Conservation (phyloP, 192 early-diverging fungal genomes). For the Phycomyces nitens region DNA sequence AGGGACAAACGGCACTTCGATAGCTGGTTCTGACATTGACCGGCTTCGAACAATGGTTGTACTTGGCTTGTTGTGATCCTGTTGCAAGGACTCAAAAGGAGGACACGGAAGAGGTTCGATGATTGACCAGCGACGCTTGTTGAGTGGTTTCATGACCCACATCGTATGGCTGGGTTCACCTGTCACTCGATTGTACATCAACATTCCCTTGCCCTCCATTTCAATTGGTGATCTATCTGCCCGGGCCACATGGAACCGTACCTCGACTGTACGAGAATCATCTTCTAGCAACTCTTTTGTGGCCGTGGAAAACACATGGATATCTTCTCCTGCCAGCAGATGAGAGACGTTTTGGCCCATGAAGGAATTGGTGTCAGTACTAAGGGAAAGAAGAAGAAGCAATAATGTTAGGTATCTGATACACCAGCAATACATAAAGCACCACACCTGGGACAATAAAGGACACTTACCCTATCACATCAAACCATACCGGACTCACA, state of each 20-base stretch:
- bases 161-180: slow-evolving; percentile 64
- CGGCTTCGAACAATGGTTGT: background rate
- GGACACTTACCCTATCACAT: slow-evolving; percentile 64
- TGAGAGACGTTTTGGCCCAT: slow-evolving; percentile 45
- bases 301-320: slow-evolving; percentile 58
- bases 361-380: slow-evolving; percentile 44
- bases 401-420: background rate
- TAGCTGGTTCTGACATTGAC: slow-evolving; percentile 22
- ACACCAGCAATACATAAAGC: background rate
- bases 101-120: slow-evolving; percentile 18
- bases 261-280: slow-evolving; percentile 65
- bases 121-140: slow-evolving; percentile 20
- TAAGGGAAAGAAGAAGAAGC: slow-evolving; percentile 11
- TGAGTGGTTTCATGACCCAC: slow-evolving; percentile 74
- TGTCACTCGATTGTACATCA: slow-evolving; percentile 68
- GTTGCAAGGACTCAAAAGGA: background rate
- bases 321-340: slow-evolving; percentile 56
- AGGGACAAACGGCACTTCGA: background rate
- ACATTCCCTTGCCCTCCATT: slow-evolving; percentile 83
- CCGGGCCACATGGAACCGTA: slow-evolving; percentile 48
- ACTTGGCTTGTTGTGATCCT: background rate
- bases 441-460: background rate
- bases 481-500: slow-evolving; percentile 65
- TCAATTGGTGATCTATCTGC: slow-evolving; percentile 39
- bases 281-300: slow-evolving; percentile 53